Evolutionary conservation across 2,329 filamentous ascomycete genomes (phyloP).

Genomic region (Colletotrichum gloeosporioides): DNA sequence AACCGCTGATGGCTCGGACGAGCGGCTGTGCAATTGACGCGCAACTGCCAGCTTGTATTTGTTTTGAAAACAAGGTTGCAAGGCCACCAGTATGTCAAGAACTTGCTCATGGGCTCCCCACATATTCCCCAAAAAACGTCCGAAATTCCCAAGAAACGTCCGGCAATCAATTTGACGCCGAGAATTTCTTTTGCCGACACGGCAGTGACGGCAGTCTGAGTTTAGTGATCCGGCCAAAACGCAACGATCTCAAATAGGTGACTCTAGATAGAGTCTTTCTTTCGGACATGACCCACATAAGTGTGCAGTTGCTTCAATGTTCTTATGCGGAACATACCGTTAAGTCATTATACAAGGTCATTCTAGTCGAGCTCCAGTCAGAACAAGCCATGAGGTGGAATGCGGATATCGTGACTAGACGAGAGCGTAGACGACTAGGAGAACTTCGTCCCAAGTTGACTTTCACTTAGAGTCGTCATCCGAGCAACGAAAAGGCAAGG

Average conservation of each 20-base stretch:
- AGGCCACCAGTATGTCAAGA: not conserved
- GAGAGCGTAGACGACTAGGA: rapidly evolving
- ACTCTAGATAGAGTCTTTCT: not conserved
- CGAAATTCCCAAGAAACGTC: not conserved
- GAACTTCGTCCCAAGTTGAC: not conserved
- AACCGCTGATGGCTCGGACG: not conserved
- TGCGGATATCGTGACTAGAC: not conserved
- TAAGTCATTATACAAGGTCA: not conserved
- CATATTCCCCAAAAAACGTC: not conserved
- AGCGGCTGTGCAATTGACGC: not conserved
- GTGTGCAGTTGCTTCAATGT: not conserved
- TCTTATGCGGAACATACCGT: not conserved
- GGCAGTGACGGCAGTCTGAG: not conserved
- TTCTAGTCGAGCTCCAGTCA: not conserved
- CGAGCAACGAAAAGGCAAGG: not conserved
- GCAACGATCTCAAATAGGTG: not conserved
- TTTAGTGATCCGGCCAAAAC: not conserved
- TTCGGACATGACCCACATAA: not conserved
- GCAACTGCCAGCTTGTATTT: not conserved
- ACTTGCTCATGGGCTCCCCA: not conserved
- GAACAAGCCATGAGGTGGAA: not conserved
- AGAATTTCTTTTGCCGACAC: not conserved
- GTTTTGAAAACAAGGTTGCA: not conserved
- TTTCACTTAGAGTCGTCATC: not conserved
- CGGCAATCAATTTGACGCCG: not conserved